A percentile compares a stretch with the other conserved stretches of the same genome.
Conservation (phyloP, 169 alveolate species). For the Cryptosporidium canis region DNA sequence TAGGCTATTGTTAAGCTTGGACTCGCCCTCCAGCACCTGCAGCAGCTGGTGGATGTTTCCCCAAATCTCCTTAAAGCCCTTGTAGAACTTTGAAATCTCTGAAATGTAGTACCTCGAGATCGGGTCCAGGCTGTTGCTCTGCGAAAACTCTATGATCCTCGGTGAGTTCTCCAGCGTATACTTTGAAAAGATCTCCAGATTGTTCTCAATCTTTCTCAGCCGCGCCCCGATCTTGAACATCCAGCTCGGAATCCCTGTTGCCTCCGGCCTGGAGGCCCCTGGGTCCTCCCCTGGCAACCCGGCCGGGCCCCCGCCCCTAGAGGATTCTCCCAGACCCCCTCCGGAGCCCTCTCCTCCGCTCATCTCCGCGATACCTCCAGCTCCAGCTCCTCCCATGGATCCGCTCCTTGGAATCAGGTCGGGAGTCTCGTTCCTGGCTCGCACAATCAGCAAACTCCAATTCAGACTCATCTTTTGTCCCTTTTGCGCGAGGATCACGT, state of each 20-base stretch:
- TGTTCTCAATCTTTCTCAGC: background rate
- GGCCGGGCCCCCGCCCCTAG: too few relatives aligned
- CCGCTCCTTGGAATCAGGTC: constrained; percentile 13
- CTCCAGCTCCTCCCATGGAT: background rate
- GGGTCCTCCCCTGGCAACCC: background rate
- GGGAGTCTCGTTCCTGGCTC: constrained; percentile 58
- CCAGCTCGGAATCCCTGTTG: constrained; percentile 58
- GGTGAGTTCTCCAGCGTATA: background rate
- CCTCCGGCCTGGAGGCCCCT: background rate
- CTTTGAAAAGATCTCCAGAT: background rate
- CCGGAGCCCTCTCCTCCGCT: background rate
- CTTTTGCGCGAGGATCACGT: constrained; percentile 49
- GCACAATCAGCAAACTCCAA: constrained; percentile 7
- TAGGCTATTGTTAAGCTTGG: constrained; percentile 17
- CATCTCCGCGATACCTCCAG: background rate
- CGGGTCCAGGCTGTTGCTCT: background rate
- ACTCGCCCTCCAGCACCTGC: background rate
- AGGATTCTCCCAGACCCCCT: too few relatives aligned
- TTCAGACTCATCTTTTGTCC: constrained; percentile 6
- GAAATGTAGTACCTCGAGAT: constrained; percentile 15
- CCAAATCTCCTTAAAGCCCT: constrained; percentile 45
- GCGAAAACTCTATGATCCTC: background rate
- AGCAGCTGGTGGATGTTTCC: background rate
- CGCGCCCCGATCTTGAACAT: background rate
- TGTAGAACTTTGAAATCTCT: background rate